Percentiles rank a stretch among this genome's conserved stretches.
Evolutionary conservation across 257 asterid species (phyloP).

Genomic region (Thymus mandschuricus): DNA sequence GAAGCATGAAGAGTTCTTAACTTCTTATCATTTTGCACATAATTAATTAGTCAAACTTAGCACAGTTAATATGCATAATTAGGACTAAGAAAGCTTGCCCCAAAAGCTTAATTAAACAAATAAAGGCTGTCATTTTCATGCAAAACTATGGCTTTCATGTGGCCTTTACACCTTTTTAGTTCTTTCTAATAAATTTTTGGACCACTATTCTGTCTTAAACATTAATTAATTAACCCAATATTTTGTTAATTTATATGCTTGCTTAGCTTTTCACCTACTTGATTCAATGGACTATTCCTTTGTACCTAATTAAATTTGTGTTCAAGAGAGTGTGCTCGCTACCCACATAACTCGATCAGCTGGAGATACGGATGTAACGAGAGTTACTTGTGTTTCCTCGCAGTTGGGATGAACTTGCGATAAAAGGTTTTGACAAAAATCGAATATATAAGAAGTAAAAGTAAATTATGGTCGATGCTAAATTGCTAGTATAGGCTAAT

Average conservation of each 20-base stretch:
- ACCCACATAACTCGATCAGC: too few species aligned
- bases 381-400: too few species aligned
- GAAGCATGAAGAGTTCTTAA: constrained; percentile 21
- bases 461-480: too few species aligned
- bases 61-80: constrained; percentile 25
- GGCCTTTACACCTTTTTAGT: constrained; percentile 34
- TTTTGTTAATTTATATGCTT: not conserved
- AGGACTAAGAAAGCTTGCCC: constrained; percentile 17
- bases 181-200: constrained; percentile 34
- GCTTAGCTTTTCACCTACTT: constrained; percentile 46
- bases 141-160: constrained; percentile 40
- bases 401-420: too few species aligned
- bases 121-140: constrained; percentile 30
- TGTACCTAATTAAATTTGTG: not conserved
- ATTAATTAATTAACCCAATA: not conserved
- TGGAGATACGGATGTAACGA: too few species aligned
- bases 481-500: too few species aligned
- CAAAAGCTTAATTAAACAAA: constrained; percentile 1
- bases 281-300: constrained; percentile 23
- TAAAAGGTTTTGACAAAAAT: too few species aligned
- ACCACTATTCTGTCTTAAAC: constrained; percentile 28
- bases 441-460: too few species aligned
- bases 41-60: constrained; percentile 25
- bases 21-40: constrained; percentile 10
- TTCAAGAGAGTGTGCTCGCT: not conserved